Base-by-base conservation (phyloP, 139 green algal genomes). In the Medakamo hakoo region DNA sequence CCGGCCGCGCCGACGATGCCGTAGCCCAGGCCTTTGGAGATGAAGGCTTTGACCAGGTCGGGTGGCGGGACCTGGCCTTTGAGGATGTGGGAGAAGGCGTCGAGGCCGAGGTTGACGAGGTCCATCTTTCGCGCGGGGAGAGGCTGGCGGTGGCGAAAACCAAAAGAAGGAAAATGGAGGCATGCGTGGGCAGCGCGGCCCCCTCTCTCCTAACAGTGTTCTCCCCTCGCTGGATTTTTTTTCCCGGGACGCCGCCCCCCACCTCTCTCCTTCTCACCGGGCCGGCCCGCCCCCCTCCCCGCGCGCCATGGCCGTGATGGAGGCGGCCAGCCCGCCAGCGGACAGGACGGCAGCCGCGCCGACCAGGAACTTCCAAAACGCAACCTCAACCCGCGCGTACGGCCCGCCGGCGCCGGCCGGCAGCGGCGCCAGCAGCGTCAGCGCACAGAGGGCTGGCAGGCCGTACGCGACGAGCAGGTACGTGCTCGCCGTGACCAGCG, bases 1-100 rank as follows among this genome's bases (percentile, higher is more conserved):
- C 59, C 77, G 25, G 79, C 72, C 3, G 71, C 74, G 0, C 63
- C 68, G 3, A 88, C 49, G 49, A 88, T 84, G 22, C 31, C 74
- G 48, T 79, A 81, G 26, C 82, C 76, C 23, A 88, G 67, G 4
- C 40, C 24, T 79, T 52, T 52, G 40, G 9, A 21, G 9, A 52
- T 52, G 9, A 52, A 16, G 9, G 40, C 40, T 16, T 9, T 52
- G 9, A 52, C 9, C 40, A 52, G 40, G 9, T 9, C 9, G 9
- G 40, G 9, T 16, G 40, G 40, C 40, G 40, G 40, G 40, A 52
- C 9, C 40, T 52, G 40, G 40, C 40, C 40, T 16, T 9, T 52
- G 40, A 52, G 40, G 9, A 52, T 16, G 40, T 52, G 40, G 40
- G 9, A 21, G 40, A 9, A 9, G 9, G 40, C 40, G 9, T 52